phyloP scores from a whole-genome alignment of 768 basidiomycete genomes.

The Paxillus rubicundulus region DNA sequence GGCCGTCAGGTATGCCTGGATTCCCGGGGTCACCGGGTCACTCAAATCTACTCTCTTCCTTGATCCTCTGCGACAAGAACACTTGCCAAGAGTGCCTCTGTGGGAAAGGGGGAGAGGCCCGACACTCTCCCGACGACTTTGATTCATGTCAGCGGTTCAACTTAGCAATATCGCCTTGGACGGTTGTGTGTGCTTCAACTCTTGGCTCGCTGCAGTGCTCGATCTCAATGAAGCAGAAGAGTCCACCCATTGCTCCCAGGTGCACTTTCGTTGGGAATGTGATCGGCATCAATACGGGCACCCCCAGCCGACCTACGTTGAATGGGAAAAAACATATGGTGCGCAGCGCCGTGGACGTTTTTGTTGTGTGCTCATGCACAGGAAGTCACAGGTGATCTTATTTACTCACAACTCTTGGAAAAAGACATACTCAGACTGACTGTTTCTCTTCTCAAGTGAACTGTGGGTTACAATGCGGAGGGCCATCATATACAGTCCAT shows the following conservation, averaged over 20 bases:
- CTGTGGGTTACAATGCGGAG: slow-evolving; percentile 1
- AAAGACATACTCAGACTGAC: slow-evolving; percentile 51
- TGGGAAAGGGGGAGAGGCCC: too few relatives aligned
- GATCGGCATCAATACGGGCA: slow-evolving; percentile 27
- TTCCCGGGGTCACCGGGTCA: too few relatives aligned
- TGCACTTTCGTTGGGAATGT: slow-evolving; percentile 39
- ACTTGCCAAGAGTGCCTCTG: too few relatives aligned
- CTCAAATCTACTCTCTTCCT: too few relatives aligned
- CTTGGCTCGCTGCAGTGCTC: slow-evolving; percentile 7
- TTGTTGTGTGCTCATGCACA: not conserved
- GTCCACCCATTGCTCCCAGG: slow-evolving; percentile 36
- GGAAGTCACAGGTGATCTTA: slow-evolving; percentile 37
- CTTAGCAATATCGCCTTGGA: not conserved
- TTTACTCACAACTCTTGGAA: slow-evolving; percentile 47
- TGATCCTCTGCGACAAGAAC: too few relatives aligned
- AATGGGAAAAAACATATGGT: slow-evolving; percentile 40
- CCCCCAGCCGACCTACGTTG: slow-evolving; percentile 38
- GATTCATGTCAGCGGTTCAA: too few relatives aligned
- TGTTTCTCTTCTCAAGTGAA: slow-evolving; percentile 23
- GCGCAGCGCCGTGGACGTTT: not conserved
- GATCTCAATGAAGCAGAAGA: slow-evolving; percentile 2
- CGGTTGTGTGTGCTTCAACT: not conserved
- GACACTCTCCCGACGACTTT: too few relatives aligned
- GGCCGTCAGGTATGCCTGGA: too few relatives aligned
- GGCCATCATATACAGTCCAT: not conserved